Evolutionary conservation across 2,329 filamentous ascomycete species (phyloP).

Genomic region (Cladophialophora yegresii): DNA sequence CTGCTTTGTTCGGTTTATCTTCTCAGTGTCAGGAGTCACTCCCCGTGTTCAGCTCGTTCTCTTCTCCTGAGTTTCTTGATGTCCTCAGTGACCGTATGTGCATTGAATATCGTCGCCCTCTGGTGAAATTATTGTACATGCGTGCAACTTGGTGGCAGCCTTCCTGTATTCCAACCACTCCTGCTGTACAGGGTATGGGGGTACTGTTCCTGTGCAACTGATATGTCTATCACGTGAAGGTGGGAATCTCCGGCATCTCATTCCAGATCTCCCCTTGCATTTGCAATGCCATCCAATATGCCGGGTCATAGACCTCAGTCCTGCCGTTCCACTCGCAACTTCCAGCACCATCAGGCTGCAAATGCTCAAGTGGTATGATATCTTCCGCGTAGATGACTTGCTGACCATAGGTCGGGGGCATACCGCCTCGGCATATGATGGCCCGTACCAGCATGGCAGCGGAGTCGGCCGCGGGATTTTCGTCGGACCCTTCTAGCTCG

Average conservation of each 20-base stretch:
- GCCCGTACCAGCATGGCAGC: too few relatives aligned
- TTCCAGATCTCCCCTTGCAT: slow-evolving; percentile 23
- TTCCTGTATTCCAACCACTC: background rate
- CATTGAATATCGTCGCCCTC: background rate
- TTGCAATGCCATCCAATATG: slow-evolving; percentile 21
- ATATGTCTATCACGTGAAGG: background rate
- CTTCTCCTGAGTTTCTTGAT: background rate
- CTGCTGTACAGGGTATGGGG: background rate
- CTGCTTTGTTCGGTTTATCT: background rate
- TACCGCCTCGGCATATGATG: background rate
- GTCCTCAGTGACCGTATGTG: background rate
- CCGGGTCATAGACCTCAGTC: slow-evolving; percentile 7
- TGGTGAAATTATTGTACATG: background rate
- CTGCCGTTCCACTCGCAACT: background rate
- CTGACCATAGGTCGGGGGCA: background rate
- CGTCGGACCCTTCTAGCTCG: background rate
- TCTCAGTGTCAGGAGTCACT: background rate
- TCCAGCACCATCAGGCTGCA: background rate
- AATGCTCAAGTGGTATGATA: slow-evolving; percentile 14
- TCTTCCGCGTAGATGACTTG: slow-evolving; percentile 26
- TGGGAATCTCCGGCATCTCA: slow-evolving; percentile 1
- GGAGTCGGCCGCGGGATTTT: background rate
- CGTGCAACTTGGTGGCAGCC: background rate
- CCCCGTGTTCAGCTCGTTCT: background rate
- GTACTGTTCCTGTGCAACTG: background rate